phyloP scores from a whole-genome alignment of 2,329 filamentous ascomycete species.

The Aspergillus tamarii region DNA sequence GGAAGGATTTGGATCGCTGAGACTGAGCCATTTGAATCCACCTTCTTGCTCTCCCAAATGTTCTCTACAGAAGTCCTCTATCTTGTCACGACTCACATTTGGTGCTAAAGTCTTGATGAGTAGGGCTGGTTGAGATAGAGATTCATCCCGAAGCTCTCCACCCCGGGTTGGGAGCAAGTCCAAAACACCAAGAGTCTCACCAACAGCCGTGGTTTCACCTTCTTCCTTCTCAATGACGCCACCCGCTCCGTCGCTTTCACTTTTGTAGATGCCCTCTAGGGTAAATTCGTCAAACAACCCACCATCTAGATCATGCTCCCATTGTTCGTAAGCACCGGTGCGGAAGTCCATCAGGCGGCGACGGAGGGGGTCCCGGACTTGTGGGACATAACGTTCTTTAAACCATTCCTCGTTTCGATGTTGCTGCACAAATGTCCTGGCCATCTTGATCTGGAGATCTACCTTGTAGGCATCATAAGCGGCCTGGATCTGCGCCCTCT shows the following conservation, averaged over 20 bases:
- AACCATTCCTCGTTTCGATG: conserved; percentile 99
- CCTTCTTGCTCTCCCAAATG: conserved; percentile 88
- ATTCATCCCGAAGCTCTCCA: conserved; percentile 87
- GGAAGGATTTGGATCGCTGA: conserved; percentile 94
- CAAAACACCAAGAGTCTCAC: conserved; percentile 89
- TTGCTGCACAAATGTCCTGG: conserved; percentile 82
- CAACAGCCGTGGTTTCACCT: conserved; percentile 86
- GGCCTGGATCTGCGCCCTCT: conserved; percentile 64
- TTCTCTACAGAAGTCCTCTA: conserved; percentile 93
- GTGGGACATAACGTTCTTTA: conserved; percentile 87
- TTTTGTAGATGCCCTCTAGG: conserved; percentile 90
- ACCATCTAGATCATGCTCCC: conserved; percentile 83
- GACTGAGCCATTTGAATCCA: conserved; percentile 92
- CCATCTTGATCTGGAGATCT: conserved; percentile 72
- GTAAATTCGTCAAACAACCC: conserved; percentile 94
- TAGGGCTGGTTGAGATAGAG: conserved; percentile 83
- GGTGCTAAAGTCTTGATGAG: conserved; percentile 98
- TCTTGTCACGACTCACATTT: conserved; percentile 88
- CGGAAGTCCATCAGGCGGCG: conserved; percentile 79
- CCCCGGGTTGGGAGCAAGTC: conserved; percentile 83
- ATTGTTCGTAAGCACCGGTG: conserved; percentile 76
- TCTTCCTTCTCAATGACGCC: conserved; percentile 92
- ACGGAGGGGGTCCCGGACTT: conserved; percentile 75
- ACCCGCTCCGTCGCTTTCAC: conserved; percentile 83
- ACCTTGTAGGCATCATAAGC: conserved; percentile 69